Evolutionary conservation across 2,329 filamentous ascomycete genomes (phyloP), one percentile per base, ranked within the genome.

Genomic region (Fusarium virguliforme): DNA sequence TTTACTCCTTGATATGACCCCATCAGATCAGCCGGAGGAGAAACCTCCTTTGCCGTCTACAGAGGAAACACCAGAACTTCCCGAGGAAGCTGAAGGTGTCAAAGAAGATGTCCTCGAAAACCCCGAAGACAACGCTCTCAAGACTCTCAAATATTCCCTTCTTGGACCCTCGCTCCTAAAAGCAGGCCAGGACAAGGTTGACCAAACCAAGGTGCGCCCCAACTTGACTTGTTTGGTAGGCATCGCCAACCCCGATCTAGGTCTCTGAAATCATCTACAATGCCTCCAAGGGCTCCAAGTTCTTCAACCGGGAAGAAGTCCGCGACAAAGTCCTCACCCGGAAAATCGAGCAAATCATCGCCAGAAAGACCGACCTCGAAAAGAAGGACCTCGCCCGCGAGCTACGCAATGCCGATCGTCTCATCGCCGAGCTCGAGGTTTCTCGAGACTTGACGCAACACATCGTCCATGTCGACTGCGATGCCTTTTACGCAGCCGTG

Each of bases 251-350:
- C 65, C 28, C 12, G 46, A 18, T 26, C 12, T 15, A 76, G 90
- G 94, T 99, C 55, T 97, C 95, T 3, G 95, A 98, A 75, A 91
- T 98, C 74, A 99, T 99, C 66, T 98, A 98, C 83, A 94, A 97
- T 80, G 94, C 95, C 10, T 98, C 94, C 15, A 98, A 97, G 79
- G 96, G 96, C 53, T 97, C 94, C 73, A 98, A 97, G 79, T 99
- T 92, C 83, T 99, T 98, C 86, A 93, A 92, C 74, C 94, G 95
- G 65, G 96, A 99, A 80, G 92, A 97, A 79, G 87, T 84, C 62
- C 92, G 91, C 75, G 95, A 98, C 83, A 91, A 92, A 75, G 86
- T 89, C 48, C 87, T 98, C 22, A 98, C 95, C 0, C 86, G 91
- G 62, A 98, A 97, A 80, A 98, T 98, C 74, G 89, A 91, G 59